phyloP scores from a whole-genome alignment of 2,329 filamentous ascomycete genomes.

The Claviceps pazoutovae region DNA sequence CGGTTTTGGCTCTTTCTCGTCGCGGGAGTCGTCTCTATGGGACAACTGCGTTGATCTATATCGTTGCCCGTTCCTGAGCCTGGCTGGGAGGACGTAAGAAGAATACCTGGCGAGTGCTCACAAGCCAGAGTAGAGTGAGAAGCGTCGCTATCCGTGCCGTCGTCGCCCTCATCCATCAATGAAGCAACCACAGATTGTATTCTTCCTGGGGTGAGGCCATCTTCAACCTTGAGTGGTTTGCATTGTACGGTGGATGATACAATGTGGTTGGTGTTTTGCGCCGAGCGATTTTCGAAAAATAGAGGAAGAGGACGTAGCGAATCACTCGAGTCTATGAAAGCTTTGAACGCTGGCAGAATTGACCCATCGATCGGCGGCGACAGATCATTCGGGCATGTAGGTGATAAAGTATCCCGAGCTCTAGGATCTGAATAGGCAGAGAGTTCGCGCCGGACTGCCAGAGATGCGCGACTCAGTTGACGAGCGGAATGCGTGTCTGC shows the following conservation, averaged over 20 bases:
- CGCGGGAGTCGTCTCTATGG: not conserved
- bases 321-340: not conserved
- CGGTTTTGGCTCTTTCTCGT: not conserved
- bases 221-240: not conserved
- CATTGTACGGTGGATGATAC: not conserved
- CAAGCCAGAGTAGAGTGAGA: not conserved
- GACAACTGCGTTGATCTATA: not conserved
- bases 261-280: too few relatives aligned
- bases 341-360: not conserved
- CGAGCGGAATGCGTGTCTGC: not conserved
- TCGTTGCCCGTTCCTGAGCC: not conserved
- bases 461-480: not conserved
- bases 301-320: not conserved
- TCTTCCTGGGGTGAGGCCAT: not conserved
- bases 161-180: not conserved
- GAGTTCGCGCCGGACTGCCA: not conserved
- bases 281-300: not conserved
- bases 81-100: not conserved
- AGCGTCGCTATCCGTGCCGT: not conserved
- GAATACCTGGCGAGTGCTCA: not conserved
- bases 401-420: not conserved
- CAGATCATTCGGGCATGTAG: not conserved
- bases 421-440: not conserved
- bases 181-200: conserved; percentile 2
- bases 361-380: not conserved